Evolutionary conservation across 768 basidiomycete species (phyloP).

Genomic region (Mycena albidolilacea): DNA sequence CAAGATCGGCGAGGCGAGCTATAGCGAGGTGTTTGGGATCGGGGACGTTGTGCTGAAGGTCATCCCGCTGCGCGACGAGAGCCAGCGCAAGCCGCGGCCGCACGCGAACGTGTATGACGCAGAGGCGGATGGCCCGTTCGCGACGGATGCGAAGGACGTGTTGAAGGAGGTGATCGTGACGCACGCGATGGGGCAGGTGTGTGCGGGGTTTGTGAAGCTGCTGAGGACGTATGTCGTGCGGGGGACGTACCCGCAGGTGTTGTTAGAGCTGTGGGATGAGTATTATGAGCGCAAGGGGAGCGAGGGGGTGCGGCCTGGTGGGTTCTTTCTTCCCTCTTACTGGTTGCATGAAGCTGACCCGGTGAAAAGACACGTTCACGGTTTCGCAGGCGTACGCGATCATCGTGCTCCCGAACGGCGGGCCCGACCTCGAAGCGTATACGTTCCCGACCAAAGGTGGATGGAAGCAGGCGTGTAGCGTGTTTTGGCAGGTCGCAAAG

Average conservation of each 20-base stretch:
- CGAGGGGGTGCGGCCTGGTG: constrained; percentile 90
- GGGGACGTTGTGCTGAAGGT: constrained; percentile 93
- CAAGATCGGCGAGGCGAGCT: constrained; percentile 97
- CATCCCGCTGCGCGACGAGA: constrained; percentile 80
- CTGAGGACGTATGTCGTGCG: constrained; percentile 89
- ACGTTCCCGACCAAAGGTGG: constrained; percentile 71
- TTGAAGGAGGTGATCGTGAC: constrained; percentile 87
- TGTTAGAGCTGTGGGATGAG: constrained; percentile 91
- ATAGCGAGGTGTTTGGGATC: constrained; percentile 95
- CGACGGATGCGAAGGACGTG: constrained; percentile 81
- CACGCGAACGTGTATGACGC: constrained; percentile 42
- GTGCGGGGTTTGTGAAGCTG: constrained; percentile 84
- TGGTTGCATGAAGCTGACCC: neutral
- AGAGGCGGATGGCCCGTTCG: constrained; percentile 71
- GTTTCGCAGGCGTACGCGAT: constrained; percentile 89
- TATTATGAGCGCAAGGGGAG: constrained; percentile 84
- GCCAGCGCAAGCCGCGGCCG: constrained; percentile 34
- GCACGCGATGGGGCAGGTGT: constrained; percentile 81
- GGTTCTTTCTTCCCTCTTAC: constrained; percentile 25
- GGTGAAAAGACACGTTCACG: constrained; percentile 76
- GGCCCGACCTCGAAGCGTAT: constrained; percentile 91
- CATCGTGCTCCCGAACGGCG: constrained; percentile 92
- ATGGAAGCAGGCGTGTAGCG: constrained; percentile 90
- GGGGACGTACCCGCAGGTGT: constrained; percentile 84
- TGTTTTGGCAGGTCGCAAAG: constrained; percentile 93